A percentile compares a stretch with the other conserved stretches of the same genome.
phyloP scores from a whole-genome alignment of 768 basidiomycete genomes.

The Podaxis pistillaris region DNA sequence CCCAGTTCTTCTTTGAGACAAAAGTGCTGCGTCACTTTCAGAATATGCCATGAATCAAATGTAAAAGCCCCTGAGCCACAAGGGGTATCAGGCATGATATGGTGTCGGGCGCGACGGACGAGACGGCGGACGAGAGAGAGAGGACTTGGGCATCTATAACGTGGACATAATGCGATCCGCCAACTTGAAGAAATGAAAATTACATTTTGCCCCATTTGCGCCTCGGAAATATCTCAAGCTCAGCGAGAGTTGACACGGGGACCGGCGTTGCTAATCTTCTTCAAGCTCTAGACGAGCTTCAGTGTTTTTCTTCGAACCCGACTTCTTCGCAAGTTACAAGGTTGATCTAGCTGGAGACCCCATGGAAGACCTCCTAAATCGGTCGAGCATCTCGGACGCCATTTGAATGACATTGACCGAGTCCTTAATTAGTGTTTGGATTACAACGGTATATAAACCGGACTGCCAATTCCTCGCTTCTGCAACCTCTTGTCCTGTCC shows the following conservation, averaged over 20 bases:
- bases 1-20: neutral
- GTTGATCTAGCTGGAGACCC: neutral
- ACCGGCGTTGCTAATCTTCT: constrained; percentile 10
- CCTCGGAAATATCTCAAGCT: constrained; percentile 8
- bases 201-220: neutral
- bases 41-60: neutral
- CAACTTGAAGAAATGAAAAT: neutral
- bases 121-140: neutral
- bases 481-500: neutral
- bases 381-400: constrained; percentile 2
- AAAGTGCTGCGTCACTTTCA: neutral
- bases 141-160: neutral
- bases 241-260: neutral
- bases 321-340: constrained; percentile 14
- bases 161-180: neutral
- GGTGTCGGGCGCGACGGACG: neutral
- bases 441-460: constrained; percentile 1
- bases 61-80: neutral
- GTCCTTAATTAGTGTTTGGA: neutral
- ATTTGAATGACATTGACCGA: neutral
- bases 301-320: constrained; percentile 5
- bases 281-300: constrained; percentile 8
- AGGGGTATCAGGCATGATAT: neutral
- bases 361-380: constrained; percentile 9
- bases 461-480: neutral